Evolutionary conservation across 768 basidiomycete genomes (phyloP), one percentile per base, ranked within the genome.

Genomic region (Boletus insuetus): DNA sequence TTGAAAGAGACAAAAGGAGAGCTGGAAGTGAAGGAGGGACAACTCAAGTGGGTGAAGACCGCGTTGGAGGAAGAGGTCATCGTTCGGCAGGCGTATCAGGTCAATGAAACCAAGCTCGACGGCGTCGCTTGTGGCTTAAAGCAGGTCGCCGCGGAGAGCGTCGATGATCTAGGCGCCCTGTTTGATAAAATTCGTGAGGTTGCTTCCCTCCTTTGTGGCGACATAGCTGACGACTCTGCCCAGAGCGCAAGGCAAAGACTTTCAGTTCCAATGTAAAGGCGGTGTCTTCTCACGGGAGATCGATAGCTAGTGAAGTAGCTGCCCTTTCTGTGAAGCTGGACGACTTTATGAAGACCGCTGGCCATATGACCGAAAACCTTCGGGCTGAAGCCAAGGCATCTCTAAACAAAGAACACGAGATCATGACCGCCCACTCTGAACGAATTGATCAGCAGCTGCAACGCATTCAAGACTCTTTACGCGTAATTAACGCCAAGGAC

Each of bases 131-230:
- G 67, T 22, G 82, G 80, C 3, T 71, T 96, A 54, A 90, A 84
- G 69, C 75, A 75, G 42, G 80, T 85, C 19, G 82, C 83, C 1
- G 71, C 77, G n/a, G 83, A 92, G 58, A 86, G 85, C 55, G 73
- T 91, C 17, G 76, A 76, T 9, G 91, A 97, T 66, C 76, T 95
- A 37, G 70, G 65, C 16, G 82, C 83, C 0, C 72, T 95, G 22
- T 91, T 93, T 59, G 83, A 83, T 41, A 97, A 96, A 72, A 81
- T 97, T 44, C 89, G 94, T 94, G 64, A 64, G 83, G 63, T 24
- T 20, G 24, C 24, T 54, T 49, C 39, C 34, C 37, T 59, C 14
- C 17, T 44, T 14, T 20, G 17, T 37, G 38, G 2, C 47, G 22
- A 44, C 14, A 3, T 51, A 6, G 42, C 46, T 71, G 39, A 68